A percentile compares a stretch with the other conserved stretches of the same genome.
Conservation (phyloP, 768 basidiomycete species). For the Pisolithus microcarpus region DNA sequence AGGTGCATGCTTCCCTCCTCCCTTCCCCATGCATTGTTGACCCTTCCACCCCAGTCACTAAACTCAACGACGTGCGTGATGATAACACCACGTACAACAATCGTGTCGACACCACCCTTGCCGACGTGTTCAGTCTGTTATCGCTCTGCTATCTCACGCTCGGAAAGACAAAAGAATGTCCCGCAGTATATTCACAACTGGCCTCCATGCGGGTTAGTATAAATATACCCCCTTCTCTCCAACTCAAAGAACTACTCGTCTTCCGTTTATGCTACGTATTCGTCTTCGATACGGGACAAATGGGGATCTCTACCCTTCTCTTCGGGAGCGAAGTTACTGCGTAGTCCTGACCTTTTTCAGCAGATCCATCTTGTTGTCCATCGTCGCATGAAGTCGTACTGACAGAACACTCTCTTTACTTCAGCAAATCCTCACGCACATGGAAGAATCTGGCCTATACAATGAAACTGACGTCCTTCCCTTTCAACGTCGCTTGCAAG, state of each 20-base stretch:
- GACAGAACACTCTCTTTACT: conserved; percentile 15
- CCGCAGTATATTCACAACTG: conserved; percentile 93
- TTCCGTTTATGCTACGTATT: conserved; percentile 2
- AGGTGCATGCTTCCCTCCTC: conserved; percentile 41
- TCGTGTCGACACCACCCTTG: conserved; percentile 88
- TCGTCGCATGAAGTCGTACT: conserved; percentile 20
- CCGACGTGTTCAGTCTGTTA: conserved; percentile 92
- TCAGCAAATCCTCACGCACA: conserved; percentile 90
- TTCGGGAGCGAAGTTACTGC: conserved; percentile 11
- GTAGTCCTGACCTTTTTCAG: conserved; percentile 18
- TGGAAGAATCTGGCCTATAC: conserved; percentile 94
- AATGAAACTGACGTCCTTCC: conserved; percentile 87
- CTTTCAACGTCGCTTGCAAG: conserved; percentile 73
- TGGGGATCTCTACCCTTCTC: conserved; percentile 4
- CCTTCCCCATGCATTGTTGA: neutral
- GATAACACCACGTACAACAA: conserved; percentile 73
- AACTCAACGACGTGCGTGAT: conserved; percentile 84
- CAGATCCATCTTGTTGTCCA: conserved; percentile 18
- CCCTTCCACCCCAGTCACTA: conserved; percentile 54
- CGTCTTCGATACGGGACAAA: neutral
- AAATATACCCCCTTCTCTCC: conserved; percentile 1
- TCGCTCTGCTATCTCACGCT: conserved; percentile 98
- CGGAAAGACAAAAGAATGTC: conserved; percentile 89
- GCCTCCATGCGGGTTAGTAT: conserved; percentile 89
- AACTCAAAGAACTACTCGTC: neutral